Evolutionary conservation across 495 filamentous ascomycete species (phyloP), one percentile per base, ranked within the genome.

Genomic region (Talaromyces thailandensis): DNA sequence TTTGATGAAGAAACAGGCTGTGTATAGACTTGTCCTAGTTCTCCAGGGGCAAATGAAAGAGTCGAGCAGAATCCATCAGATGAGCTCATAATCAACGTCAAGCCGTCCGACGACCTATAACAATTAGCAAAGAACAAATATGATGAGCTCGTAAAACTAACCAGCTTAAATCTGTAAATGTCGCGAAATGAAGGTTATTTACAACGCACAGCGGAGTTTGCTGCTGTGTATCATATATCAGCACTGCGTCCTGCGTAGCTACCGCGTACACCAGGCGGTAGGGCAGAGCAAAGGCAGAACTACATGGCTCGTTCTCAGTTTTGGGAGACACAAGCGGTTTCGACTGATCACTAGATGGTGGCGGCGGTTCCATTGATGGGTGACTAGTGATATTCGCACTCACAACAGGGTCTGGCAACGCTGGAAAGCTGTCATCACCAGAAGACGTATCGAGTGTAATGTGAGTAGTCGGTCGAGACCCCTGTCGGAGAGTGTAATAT

Each of bases 11-110:
- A 72, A 32, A 64, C 65, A 16, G 69, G 70, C 43, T 81, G 77
- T 51, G 84, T 81, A 71, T 96, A 96, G 14, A 84, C 71, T 65
- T 93, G 86, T n/a, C 95, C 95, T 6, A 99, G 77, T 69, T 99
- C 95, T 21, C 90, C 90, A 4, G 88, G 79, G 6, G 82, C 71
- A 70, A 99, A 99, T 0, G 91, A 85, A 24, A 99, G 79, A 0
- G 90, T 86, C 0, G 95, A 99, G 69, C 95, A 98, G 75, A 97
- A 99, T 0, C 95, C 95, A 69, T 99, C 95, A 0, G 95, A 96
- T 1, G 95, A 98, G 60, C 90, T 93, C 82, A 99, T 97, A 37
- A 98, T 80, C 25, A 99, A 76, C 1, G 93, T 98, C 52, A 88
- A 79, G 2, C 95, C 95, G 72, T 99, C 95, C 65, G 81, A 88